Evolutionary conservation across 441 rosid genomes (phyloP), one percentile per base, ranked within the genome.

Genomic region (Pelargonium citronellum): DNA sequence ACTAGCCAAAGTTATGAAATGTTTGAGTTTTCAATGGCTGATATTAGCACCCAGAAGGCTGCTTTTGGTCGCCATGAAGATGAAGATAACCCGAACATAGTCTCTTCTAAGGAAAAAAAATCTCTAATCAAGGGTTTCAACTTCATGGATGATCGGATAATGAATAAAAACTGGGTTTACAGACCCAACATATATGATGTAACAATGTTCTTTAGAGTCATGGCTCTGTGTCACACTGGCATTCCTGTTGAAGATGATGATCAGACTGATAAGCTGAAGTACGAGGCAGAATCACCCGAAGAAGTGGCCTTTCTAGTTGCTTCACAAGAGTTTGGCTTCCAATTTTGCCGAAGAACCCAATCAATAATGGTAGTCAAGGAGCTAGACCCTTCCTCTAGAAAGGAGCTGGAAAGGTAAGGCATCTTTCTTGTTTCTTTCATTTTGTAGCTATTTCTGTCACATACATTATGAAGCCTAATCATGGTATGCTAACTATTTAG

Each of bases 261-360:
- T 70, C 34, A 20, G 66, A 79, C 74, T 30, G 83, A 78, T 19
- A 84, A 79, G 78, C 76, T 81, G 66, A 88, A 73, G 44, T 91
- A 86, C 49, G 97, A 91, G 78, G 97, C 97, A 63, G 97, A 91
- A 73, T 91, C 97, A 30, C 97, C 96, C 1, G 97, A 91, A 67
- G 97, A 91, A 81, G 90, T 79, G 2, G 80, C 94, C 44, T 91
- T 91, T 80, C 81, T 91, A 64, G 77, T 88, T 72, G 86, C 97
- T 7, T 73, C 97, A 9, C 80, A 83, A 77, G 94, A 91, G 81
- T 81, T 91, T 55, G 96, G 96, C 15, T 83, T 90, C 73, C 82
- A 86, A 72, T 90, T 89, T 70, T 86, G 69, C 70, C 72, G 76
- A 73, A 79, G 97, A 74, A 90, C 92, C 22, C 97, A 90, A 65